Evolutionary conservation across 108 stramenopile species (phyloP), one percentile per base, ranked within the genome.

Genomic region (Pseudonitzschia delicatissima): DNA sequence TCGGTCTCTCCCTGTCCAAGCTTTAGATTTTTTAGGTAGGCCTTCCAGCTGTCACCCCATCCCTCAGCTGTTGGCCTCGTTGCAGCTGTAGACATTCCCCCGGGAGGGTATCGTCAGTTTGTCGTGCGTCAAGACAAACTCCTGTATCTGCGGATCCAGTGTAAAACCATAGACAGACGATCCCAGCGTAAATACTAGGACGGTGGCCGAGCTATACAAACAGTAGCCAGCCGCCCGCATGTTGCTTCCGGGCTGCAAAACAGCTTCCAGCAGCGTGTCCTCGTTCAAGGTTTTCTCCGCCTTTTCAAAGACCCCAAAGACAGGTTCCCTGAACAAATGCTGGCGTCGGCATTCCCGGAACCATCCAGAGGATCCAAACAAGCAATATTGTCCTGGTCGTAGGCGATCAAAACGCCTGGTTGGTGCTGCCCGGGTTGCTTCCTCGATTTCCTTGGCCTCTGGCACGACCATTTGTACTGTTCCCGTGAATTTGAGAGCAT

Each of bases 301-400:
- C 57, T 62, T 39, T 57, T 71, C 82, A 81, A 92, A 98, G 25
- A 99, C 90, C 28, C 93, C 95, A 87, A 99, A 98, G 70, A 99
- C 96, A 15, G 97, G n/a, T n/a, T 98, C 17, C 97, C 99, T 0
- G 97, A 97, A 68, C 96, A 98, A 53, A 99, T 96, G 55, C 88
- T 86, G 35, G 97, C 97, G 85, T 99, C 98, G 61, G 96, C 95
- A 84, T 99, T 99, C 33, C 93, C 93, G 59, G 87, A 90, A 37
- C 99, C 99, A 79, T 99, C 99, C 57, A 99, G 78, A 18, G 99
- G 99, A 78, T 99, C 99, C 76, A 99, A 95, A 63, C 86, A 85
- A 7, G 96, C 68, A 5, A 88, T 79, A 79, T 86, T 94, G 68
- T 90, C 81, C 36, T 77, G 78, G 77, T 88, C 86, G 51, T 79